phyloP scores from a whole-genome alignment of 2,329 filamentous ascomycete genomes.

The Lasiodiplodia gonubiensis region DNA sequence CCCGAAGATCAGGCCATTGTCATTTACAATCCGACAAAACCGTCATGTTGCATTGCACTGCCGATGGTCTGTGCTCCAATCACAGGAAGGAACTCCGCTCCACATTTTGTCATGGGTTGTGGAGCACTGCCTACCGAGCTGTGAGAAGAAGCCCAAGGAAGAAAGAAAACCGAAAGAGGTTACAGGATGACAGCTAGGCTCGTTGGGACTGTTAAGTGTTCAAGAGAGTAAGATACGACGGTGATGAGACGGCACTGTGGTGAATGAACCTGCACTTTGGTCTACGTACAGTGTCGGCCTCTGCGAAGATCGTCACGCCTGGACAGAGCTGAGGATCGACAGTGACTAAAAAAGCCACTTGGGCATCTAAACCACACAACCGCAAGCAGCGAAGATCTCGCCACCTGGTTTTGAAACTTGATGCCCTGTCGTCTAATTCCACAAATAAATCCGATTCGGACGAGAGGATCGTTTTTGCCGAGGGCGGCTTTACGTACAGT shows the following conservation, averaged over 20 bases:
- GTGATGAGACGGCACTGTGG: no score
- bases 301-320: background rate
- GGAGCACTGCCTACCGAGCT: background rate
- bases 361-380: background rate
- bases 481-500: no score
- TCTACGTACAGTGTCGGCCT: no score
- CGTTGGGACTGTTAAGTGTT: no score
- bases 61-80: background rate
- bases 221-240: no score
- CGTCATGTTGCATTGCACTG: background rate
- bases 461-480: no score
- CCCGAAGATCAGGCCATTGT: conserved; percentile 16
- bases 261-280: no score
- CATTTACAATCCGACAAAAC: background rate
- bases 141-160: background rate
- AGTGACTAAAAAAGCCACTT: background rate
- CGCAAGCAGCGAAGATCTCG: background rate
- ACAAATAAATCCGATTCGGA: no score
- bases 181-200: no score
- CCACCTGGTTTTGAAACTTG: background rate
- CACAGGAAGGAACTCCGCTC: conserved; percentile 9
- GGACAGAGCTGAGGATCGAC: background rate
- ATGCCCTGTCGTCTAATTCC: background rate
- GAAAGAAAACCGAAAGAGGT: background rate
- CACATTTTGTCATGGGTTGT: background rate